Percentiles rank a stretch among this genome's conserved stretches.
Evolutionary conservation across 2,329 filamentous ascomycete species (phyloP).

Genomic region (Dactylellina haptotyla): DNA sequence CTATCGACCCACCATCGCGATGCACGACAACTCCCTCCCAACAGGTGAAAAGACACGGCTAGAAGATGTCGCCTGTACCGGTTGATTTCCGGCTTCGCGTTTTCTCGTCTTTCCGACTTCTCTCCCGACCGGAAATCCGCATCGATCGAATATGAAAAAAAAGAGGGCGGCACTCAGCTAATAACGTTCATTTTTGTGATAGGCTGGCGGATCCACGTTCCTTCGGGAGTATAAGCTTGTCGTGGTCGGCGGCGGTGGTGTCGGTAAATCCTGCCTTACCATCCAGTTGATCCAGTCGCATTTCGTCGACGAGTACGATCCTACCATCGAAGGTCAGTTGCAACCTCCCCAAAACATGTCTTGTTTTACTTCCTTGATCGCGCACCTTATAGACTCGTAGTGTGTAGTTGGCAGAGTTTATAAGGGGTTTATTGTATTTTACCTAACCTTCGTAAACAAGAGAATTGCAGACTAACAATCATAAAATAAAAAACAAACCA

Average conservation of each 20-base stretch:
- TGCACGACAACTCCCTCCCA: neutral
- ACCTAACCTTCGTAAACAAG: neutral
- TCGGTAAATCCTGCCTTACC: slow-evolving; percentile 98
- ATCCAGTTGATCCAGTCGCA: slow-evolving; percentile 96
- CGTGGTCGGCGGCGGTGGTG: slow-evolving; percentile 95
- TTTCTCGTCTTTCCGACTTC: neutral
- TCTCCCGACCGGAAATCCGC: no score
- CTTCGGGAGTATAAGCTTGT: slow-evolving; percentile 94
- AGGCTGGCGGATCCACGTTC: slow-evolving; percentile 67
- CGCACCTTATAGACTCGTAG: no score
- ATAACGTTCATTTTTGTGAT: neutral
- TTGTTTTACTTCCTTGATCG: no score
- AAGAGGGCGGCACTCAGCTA: neutral
- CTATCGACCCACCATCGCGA: neutral
- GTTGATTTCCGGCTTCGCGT: no score
- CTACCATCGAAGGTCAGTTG: slow-evolving; percentile 90
- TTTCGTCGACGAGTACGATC: slow-evolving; percentile 99
- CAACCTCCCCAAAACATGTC: no score
- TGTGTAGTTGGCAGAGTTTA: no score
- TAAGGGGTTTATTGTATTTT: neutral
- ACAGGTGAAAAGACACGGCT: no score
- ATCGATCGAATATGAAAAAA: no score
- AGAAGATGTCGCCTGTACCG: no score
- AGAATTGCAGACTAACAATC: neutral
- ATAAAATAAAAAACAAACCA: slow-evolving; percentile 27